Conservation (phyloP, 2,329 filamentous ascomycete species). For the Aureobasidium sp. region DNA sequence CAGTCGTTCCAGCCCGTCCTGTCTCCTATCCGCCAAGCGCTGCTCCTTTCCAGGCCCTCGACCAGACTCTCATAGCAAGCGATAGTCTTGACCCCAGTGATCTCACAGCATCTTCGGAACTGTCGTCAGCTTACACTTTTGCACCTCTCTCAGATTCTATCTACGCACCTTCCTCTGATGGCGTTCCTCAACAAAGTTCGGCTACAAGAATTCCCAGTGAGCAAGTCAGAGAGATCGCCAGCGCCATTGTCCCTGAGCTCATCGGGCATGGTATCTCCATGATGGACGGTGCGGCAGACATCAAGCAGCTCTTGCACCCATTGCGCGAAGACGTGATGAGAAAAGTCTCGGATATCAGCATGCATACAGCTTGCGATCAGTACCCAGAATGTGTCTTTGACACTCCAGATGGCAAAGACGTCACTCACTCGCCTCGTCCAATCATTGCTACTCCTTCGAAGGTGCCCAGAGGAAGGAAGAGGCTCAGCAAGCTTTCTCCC, state of each 20-base stretch:
- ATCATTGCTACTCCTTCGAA: not conserved
- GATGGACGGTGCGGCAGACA: not conserved
- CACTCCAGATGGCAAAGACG: slow-evolving; percentile 17
- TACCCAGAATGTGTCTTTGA: slow-evolving; percentile 28
- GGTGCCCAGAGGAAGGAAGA: not conserved
- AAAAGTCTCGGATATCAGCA: slow-evolving; percentile 28
- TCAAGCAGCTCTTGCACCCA: not conserved
- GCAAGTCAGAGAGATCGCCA: slow-evolving; percentile 25
- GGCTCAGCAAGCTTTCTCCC: not conserved
- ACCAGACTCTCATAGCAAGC: not conserved
- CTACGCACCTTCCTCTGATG: not conserved
- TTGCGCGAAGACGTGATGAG: not conserved
- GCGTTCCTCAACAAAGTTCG: not conserved
- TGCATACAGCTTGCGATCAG: slow-evolving; percentile 27
- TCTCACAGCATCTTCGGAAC: slow-evolving; percentile 16
- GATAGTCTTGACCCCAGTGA: slow-evolving; percentile 20
- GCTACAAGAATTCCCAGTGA: slow-evolving; percentile 24
- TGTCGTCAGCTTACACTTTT: slow-evolving; percentile 14
- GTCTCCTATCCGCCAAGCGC: not conserved
- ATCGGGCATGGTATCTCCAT: not conserved
- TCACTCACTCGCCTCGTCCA: slow-evolving; percentile 10
- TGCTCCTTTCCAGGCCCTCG: not conserved
- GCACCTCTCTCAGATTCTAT: not conserved
- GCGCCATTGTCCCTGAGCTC: slow-evolving; percentile 18
- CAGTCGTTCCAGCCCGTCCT: not conserved